Evolutionary conservation across 2,329 filamentous ascomycete genomes (phyloP), one percentile per base, ranked within the genome.

Genomic region (Trichoderma semiorbis): DNA sequence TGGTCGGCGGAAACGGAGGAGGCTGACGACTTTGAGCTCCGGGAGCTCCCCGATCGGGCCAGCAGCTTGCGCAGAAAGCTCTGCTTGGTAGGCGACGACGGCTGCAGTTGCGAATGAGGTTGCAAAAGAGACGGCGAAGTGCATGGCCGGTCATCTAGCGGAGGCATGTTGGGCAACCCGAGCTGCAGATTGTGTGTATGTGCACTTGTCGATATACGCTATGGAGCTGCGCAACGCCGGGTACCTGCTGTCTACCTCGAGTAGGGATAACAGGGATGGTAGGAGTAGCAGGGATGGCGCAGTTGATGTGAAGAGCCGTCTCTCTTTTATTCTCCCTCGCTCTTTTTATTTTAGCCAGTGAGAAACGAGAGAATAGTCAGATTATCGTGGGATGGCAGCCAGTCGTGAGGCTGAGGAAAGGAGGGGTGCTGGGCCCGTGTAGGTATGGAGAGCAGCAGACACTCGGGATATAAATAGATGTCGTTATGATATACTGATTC

Each of bases 21-120:
- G 10, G 66, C 66, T 12, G 66, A 61, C 3, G 66, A 69, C 28
- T 69, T 61, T 39, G 66, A 61, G 39, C 66, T 69, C 30, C 57
- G 60, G 11, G 66, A 50, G 66, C 66, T 69, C 11, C 26, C 66
- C 28, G 66, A 69, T 36, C 75, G 76, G 62, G 76, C 74, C 71
- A 81, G 76, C 18, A 79, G 75, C 68, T 77, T 79, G 62, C 76
- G 77, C 58, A 80, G 73, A 57, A 80, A 78, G 53, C 75, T 74
- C 30, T 75, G 75, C 43, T 75, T 77, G 24, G 74, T 74, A 8
- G 58, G 58, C 5, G 74, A 76, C 21, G 30, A 26, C 7, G 75
- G 76, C 2, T 69, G 66, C 39, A 43, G 57, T 7, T 50, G 66
- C 28, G 39, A 36, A 14, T 75, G 74, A 72, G 57, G 55, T 12